Base-by-base conservation (phyloP, 2,329 filamentous ascomycete genomes). In the Aulographum hederae region DNA sequence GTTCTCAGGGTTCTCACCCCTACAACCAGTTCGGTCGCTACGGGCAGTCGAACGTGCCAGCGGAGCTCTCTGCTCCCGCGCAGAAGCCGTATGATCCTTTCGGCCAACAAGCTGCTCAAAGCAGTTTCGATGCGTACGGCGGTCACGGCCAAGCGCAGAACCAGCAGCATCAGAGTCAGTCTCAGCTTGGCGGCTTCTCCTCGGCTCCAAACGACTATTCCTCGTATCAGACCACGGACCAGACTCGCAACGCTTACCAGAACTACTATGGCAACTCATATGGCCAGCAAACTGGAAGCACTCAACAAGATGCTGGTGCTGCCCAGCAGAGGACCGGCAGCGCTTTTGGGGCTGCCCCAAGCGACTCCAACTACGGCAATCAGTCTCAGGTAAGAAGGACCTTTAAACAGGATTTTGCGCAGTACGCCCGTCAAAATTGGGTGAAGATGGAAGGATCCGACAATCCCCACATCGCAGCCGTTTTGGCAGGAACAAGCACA, bases 51-150 rank as follows among this genome's bases (percentile, higher is more conserved):
- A n/a, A n/a, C n/a, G n/a, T n/a, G n/a, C n/a, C n/a, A n/a, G 50
- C 73, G 34, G 77, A 82, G 34, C 56, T 65, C 16, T 57, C 70
- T 27, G 60, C 68, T 14, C 61, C 68, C 34, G 58, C 64, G 4
- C 78, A 82, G 54, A 94, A 95, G 61, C 71, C 78, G 2, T 85
- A 84, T 53, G 86, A 94, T 49, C 70, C 80, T 1, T 95, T 93
- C 50, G 70, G 66, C 43, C 81, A 91, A 50, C 80, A 84, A 50
- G 65, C 69, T 39, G 65, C 60, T 34, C 21, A 25, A n/a, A 25
- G 21, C n/a, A 8, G 8, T 8, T n/a, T 25, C 21, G 21, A 25
- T 25, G 21, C 21, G 8, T 25, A 25, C 21, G n/a, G n/a, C n/a
- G 8, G 8, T 25, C n/a, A 8, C n/a, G n/a, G 8, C 21, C 21